Percentiles rank a stretch among this genome's conserved stretches.
Conservation (phyloP, 1,284 basidiomycete species). For the Ceratobasidium sp. region DNA sequence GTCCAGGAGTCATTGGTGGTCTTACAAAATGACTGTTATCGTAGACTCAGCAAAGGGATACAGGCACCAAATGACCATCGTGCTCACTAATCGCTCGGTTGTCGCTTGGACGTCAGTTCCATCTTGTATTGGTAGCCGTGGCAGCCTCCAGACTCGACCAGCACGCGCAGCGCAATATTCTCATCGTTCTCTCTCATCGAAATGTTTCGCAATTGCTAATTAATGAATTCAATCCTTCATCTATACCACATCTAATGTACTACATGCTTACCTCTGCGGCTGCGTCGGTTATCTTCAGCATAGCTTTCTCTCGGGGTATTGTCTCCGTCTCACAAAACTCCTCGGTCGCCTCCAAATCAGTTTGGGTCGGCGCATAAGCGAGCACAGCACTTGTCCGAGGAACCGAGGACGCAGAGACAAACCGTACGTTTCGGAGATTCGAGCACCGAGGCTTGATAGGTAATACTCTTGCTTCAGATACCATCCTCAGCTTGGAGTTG, state of each 20-base stretch:
- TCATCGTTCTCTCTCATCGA: conserved; percentile 70
- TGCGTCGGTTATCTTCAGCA: conserved; percentile 47
- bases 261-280: conserved; percentile 48
- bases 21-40: conserved; percentile 43
- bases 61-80: background rate
- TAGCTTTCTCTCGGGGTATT: conserved; percentile 39
- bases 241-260: background rate
- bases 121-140: conserved; percentile 95
- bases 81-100: conserved; percentile 83
- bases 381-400: conserved; percentile 30
- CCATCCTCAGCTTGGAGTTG: too few relatives aligned
- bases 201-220: conserved; percentile 76
- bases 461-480: background rate
- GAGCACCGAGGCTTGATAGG: background rate
- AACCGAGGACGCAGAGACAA: background rate
- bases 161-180: conserved; percentile 75
- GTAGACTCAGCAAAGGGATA: conserved; percentile 7
- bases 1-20: conserved; percentile 48
- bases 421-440: background rate
- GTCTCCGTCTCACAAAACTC: conserved; percentile 46
- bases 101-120: conserved; percentile 72
- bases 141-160: conserved; percentile 90
- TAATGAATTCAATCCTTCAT: background rate
- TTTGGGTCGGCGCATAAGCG: conserved; percentile 46
- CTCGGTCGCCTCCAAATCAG: conserved; percentile 46